Base-by-base conservation (phyloP, 192 early-diverging fungal genomes). In the Chytriomyces sp. region DNA sequence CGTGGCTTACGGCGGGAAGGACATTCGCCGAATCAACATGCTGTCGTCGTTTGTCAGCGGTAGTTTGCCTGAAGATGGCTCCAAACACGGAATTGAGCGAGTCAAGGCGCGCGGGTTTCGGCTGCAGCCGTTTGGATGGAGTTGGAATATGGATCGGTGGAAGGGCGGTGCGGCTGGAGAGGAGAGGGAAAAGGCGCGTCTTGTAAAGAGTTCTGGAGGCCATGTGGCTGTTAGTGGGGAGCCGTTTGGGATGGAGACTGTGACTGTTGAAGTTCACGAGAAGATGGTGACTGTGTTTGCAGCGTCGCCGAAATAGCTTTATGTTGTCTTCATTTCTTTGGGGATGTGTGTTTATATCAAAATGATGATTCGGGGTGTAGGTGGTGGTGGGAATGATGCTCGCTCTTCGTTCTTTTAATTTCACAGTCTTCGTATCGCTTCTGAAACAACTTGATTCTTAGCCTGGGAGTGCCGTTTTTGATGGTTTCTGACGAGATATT, bases 211-310 rank as follows among this genome's bases (percentile, higher is more conserved):
- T 18, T 43, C 23, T 10, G 76, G 76, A 5, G 67, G 67, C 20
- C 6, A 10, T 20, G 24, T 77, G 48, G 76, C 47, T 9, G n/a
- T 77, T 7, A 82, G 81, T 67, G 83, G 83, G 59, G 83, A 85
- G 64, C 45, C 69, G 57, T 69, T 80, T 45, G 60, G 65, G 59
- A 67, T 61, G 48, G 66, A 59, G 61, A 53, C 76, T 10, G 67
- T 78, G 50, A 73, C 73, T 18, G 77, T 85, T 20, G 81, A 85
- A 68, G 75, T 82, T n/a, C 80, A 82, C 63, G 76, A 75, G 9
- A 67, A 74, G 10, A 49, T 74, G 16, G 43, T 80, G 68, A 79
- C 67, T 10, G 72, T 84, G 3, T 7, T 81, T 16, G 63, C 75
- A 10, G 80, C 80, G 11, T 35, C 35, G 0, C 65, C 61, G 35